Conservation (phyloP, 164 flowering plant genomes). For the Liriodendron chinense region DNA sequence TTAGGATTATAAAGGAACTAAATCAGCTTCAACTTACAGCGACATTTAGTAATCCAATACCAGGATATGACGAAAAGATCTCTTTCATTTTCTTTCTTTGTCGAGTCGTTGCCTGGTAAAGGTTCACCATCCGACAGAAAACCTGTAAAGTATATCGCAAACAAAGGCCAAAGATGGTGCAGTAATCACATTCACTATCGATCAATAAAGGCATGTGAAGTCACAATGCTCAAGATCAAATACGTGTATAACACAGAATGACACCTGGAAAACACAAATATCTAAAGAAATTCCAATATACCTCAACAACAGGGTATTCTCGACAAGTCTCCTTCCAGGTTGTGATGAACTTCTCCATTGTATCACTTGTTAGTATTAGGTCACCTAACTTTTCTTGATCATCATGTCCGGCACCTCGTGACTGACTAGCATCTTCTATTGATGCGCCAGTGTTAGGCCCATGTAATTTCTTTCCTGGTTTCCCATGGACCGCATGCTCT, state of each 20-base stretch:
- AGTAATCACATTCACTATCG: background rate
- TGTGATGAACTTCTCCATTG: constrained; percentile 51
- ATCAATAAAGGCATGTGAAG: background rate
- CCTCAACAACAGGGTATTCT: constrained; percentile 47
- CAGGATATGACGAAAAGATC: constrained; percentile 50
- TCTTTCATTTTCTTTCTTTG: constrained; percentile 30
- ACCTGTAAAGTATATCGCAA: constrained; percentile 39
- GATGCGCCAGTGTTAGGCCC: background rate
- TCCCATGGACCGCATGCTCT: background rate
- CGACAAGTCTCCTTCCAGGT: constrained; percentile 83
- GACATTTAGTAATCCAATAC: constrained; percentile 60
- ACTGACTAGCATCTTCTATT: background rate
- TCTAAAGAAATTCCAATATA: constrained; percentile 20
- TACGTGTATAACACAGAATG: background rate
- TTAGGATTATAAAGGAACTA: background rate
- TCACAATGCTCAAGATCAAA: background rate
- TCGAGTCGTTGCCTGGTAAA: constrained; percentile 9
- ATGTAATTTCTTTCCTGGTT: constrained; percentile 4
- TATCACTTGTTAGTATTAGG: constrained; percentile 23
- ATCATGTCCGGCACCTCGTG: constrained; percentile 5
- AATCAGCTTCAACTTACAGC: constrained; percentile 62
- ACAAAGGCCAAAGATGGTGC: background rate
- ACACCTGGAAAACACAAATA: background rate
- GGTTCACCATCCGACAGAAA: constrained; percentile 35
- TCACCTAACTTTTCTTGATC: constrained; percentile 10